Evolutionary conservation across 805 yeast genomes (phyloP), one percentile per base, ranked within the genome.

Genomic region (Yueomyces sp.): DNA sequence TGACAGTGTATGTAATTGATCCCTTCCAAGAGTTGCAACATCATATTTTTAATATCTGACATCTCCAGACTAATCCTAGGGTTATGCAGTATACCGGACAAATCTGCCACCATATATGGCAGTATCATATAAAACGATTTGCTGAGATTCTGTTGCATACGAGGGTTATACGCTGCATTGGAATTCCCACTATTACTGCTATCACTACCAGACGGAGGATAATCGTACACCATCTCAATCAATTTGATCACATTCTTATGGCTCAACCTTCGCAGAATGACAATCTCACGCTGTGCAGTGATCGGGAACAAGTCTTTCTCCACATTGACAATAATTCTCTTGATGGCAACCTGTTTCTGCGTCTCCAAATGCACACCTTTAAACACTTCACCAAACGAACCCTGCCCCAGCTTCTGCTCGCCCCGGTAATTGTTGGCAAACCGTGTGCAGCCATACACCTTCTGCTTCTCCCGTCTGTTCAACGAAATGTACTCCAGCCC

Each of bases 251-350:
- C 74, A 59, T 92, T 85, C 29, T 66, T 63, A 58, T 90, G 85
- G 43, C 70, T 60, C 42, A 92, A 66, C 41, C 70, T 69, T 61
- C 85, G 85, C 61, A 92, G 68, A 27, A 87, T 85, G 19, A 81
- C 74, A 46, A 90, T 87, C 57, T 92, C 99, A 48, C 99, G 73
- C 62, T 88, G 76, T 2, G 97, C 96, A 0, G 98, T 92, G 29
- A 92, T 79, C 2, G 98, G 97, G 57, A 90, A 87, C 34, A 85
- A 82, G 42, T 68, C 68, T 34, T 57, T 55, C 37, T 61, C 62
- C 11, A 64, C 61, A 45, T 60, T 63, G 28, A 84, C 72, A n/a
- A 87, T 66, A 40, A 92, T 74, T 57, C 81, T 84, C 62, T 92
- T 92, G 52, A 94, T 68, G 0, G 99, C 99, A 26, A 90, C 96